Evolutionary conservation across 495 filamentous ascomycete genomes (phyloP).

Genomic region (Saxophila tyrrhenica): DNA sequence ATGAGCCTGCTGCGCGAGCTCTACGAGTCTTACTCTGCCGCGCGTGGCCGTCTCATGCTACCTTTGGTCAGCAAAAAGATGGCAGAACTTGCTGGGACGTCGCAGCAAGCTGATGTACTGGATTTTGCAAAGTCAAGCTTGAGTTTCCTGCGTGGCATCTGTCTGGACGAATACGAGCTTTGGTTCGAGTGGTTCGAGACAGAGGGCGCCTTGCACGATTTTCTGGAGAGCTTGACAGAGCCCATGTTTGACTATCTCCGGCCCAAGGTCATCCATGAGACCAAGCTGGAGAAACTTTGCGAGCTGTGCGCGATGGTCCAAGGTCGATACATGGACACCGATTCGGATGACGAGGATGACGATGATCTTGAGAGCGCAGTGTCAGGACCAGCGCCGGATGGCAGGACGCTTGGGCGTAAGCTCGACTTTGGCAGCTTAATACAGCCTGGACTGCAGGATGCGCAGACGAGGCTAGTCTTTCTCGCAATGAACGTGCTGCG

Average conservation of each 20-base stretch:
- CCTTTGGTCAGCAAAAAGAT: conserved; percentile 50
- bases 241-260: conserved; percentile 63
- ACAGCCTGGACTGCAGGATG: conserved; percentile 58
- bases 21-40: conserved; percentile 53
- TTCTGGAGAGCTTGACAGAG: conserved; percentile 61
- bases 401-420: conserved; percentile 28
- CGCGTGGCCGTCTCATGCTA: conserved; percentile 43
- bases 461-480: conserved; percentile 64
- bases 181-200: conserved; percentile 68
- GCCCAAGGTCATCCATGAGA: conserved; percentile 60
- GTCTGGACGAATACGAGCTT: conserved; percentile 62
- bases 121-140: conserved; percentile 59
- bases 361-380: conserved; percentile 4
- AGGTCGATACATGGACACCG: conserved; percentile 66
- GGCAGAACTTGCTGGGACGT: conserved; percentile 50
- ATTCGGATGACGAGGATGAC: conserved; percentile 43
- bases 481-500: conserved; percentile 55
- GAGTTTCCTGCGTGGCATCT: conserved; percentile 57
- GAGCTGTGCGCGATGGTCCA: conserved; percentile 71
- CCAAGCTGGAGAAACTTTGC: conserved; percentile 62
- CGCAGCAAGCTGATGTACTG: conserved; percentile 57
- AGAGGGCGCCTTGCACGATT: conserved; percentile 56
- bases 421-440: conserved; percentile 59
- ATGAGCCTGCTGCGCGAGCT: conserved; percentile 54
- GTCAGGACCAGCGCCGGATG: conserved; percentile 35